A percentile compares a stretch with the other conserved stretches of the same genome.
phyloP scores from a whole-genome alignment of 2,329 filamentous ascomycete species.

The Microdochium trichocladiopsis region DNA sequence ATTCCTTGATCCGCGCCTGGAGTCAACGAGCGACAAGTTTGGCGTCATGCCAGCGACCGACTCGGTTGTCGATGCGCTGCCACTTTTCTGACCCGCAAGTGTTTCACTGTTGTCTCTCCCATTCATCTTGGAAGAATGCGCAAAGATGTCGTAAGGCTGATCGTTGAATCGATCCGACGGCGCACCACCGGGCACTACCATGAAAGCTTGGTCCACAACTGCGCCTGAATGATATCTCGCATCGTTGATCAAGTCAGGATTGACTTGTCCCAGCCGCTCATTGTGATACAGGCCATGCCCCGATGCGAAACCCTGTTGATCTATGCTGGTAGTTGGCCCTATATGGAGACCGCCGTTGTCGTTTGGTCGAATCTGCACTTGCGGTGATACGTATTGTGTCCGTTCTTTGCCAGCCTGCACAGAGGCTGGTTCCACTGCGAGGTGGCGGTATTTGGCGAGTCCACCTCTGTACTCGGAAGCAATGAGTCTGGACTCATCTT shows the following conservation, averaged over 20 bases:
- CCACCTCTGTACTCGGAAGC: slow-evolving; percentile 87
- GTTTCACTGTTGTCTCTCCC: slow-evolving; percentile 11
- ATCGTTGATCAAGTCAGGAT: neutral
- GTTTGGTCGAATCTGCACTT: neutral
- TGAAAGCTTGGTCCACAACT: neutral
- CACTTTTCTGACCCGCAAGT: slow-evolving; percentile 20
- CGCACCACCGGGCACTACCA: neutral
- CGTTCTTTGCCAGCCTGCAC: neutral
- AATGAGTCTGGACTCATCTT: slow-evolving; percentile 84
- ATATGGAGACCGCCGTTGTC: no score
- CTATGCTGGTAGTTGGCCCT: no score
- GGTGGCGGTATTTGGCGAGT: slow-evolving; percentile 59
- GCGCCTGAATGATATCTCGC: neutral
- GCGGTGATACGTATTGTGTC: neutral
- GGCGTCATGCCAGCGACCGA: slow-evolving; percentile 29
- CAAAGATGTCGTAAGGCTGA: slow-evolving; percentile 13
- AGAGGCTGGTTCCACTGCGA: slow-evolving; percentile 30
- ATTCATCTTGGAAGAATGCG: slow-evolving; percentile 12
- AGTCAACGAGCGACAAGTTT: slow-evolving; percentile 15
- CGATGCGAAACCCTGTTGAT: slow-evolving; percentile 8
- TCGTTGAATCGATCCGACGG: slow-evolving; percentile 13
- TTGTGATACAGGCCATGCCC: slow-evolving; percentile 6
- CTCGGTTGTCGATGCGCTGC: slow-evolving; percentile 29
- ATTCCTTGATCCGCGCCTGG: slow-evolving; percentile 11
- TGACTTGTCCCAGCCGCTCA: neutral